Base-by-base conservation (phyloP, 202 grass and related monocot genomes). In the Elaeis oleifera region DNA sequence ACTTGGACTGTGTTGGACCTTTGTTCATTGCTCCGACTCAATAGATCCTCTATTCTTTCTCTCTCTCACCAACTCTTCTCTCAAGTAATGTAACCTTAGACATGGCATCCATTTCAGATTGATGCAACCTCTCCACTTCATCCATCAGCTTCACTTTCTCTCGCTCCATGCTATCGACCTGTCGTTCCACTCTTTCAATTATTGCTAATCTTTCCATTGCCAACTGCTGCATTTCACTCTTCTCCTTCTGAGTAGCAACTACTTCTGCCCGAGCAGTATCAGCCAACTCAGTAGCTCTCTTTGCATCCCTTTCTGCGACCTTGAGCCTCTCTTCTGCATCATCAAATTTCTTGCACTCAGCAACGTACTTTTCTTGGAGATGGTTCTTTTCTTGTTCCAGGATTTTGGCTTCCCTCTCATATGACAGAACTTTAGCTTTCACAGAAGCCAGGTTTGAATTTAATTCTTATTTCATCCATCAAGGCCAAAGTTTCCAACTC, bases 301-400 rank as follows among this genome's bases (percentile, higher is more conserved):
- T 99, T 50, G 85, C 82, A 18, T 99, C 94, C 62, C 78, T 80
- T 81, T 99, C 94, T 69, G 88, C 88, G 61, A 94, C 88, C 75
- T 99, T 87, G 75, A 79, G 94, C 67, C 94, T 83, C 51, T 66
- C 81, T 49, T 94, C 85, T 14, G 71, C 60, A 68, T 94, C 94
- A 57, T 99, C 94, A 69, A 89, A 99, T 51, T 72, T 88, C 65
- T 92, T 89, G 69, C 85, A 84, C 63, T 92, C 80, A 9, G 80
- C 79, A 31, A 86, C 7, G 54, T 84, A 78, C 56, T 87, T 99
- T 49, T 99, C 94, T 59, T 89, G 82, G 58, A 99, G 77, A 76
- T 99, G 94, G 58, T 89, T 81, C 63, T 94, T 99, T 81, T 99
- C 94, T 73, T 99, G 82, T 75, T 94, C 89, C 59, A 99, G 65